Evolutionary conservation across 2,329 filamentous ascomycete genomes (phyloP).

Genomic region (Fusarium sp.): DNA sequence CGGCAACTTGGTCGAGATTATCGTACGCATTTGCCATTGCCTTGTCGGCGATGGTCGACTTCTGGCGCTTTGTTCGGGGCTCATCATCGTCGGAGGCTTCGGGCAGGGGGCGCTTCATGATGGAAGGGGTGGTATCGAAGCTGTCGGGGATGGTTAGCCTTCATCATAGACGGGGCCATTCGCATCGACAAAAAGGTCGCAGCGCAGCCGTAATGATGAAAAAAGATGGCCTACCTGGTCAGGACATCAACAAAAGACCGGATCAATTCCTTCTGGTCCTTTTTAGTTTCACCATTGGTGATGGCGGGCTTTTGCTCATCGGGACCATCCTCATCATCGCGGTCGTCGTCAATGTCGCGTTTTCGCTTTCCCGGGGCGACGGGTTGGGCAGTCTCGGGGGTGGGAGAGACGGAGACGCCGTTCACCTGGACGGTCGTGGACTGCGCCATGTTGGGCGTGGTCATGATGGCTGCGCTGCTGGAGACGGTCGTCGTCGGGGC

Average conservation of each 20-base stretch:
- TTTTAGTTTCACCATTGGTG: conserved; percentile 41
- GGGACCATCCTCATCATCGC: conserved; percentile 46
- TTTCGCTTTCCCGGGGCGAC: conserved; percentile 66
- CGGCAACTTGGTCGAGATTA: conserved; percentile 73
- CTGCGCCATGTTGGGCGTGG: conserved; percentile 55
- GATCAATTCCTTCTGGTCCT: conserved; percentile 52
- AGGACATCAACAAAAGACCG: conserved; percentile 54
- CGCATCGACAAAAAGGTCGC: conserved; percentile 22
- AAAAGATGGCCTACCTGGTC: conserved; percentile 50
- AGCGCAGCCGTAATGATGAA: conserved; percentile 12
- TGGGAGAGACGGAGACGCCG: conserved; percentile 55
- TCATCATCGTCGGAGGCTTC: conserved; percentile 59
- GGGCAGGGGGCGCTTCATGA: conserved; percentile 66
- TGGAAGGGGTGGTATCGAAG: conserved; percentile 65
- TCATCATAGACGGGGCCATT: conserved; percentile 11
- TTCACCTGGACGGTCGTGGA: conserved; percentile 54
- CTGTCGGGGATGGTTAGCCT: conserved; percentile 56
- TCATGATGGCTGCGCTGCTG: conserved; percentile 33
- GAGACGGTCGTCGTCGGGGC: conserved; percentile 37
- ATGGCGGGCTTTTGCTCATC: conserved; percentile 43
- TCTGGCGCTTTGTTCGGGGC: conserved; percentile 71
- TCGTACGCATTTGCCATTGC: conserved; percentile 64
- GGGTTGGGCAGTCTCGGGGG: conserved; percentile 47
- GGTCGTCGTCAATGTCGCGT: conserved; percentile 63
- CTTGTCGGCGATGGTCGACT: conserved; percentile 69